A percentile compares a stretch with the other conserved stretches of the same genome.
Conservation (phyloP, 345 rosid species). For the Excoecaria agallocha region DNA sequence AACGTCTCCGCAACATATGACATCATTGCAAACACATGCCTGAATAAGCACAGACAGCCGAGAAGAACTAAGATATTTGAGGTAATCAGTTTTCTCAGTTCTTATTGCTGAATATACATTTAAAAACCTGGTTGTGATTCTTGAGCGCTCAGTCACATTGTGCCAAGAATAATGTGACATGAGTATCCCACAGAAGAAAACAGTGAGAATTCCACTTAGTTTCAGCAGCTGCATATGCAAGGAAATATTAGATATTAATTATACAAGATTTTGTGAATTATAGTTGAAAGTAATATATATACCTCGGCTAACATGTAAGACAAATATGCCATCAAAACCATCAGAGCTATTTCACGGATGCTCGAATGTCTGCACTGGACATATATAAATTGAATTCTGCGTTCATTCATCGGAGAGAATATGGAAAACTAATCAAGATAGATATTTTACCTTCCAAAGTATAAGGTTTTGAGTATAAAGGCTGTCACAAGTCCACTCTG, state of each 20-base stretch:
- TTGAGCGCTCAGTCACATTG: slow-evolving; percentile 54
- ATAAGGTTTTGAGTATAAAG: slow-evolving; percentile 53
- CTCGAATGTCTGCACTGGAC: slow-evolving; percentile 71
- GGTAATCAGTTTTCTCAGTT: background rate
- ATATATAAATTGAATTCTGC: background rate
- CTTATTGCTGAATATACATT: background rate
- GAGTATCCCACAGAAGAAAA: slow-evolving; percentile 81
- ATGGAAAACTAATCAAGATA: background rate
- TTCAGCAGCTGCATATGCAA: slow-evolving; percentile 56
- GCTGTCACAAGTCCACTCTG: slow-evolving; percentile 82
- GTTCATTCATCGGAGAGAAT: background rate
- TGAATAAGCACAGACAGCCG: slow-evolving; percentile 20
- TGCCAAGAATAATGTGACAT: slow-evolving; percentile 81
- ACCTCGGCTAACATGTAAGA: slow-evolving; percentile 92
- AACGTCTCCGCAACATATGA: slow-evolving; percentile 85
- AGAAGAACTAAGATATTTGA: background rate
- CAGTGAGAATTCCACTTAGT: slow-evolving; percentile 87
- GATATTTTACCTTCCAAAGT: slow-evolving; percentile 58
- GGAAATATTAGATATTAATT: background rate
- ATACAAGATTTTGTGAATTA: background rate
- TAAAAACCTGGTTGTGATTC: slow-evolving; percentile 69
- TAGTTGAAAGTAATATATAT: slow-evolving; percentile 7
- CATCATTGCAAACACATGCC: slow-evolving; percentile 86
- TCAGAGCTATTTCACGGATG: slow-evolving; percentile 62
- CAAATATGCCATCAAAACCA: slow-evolving; percentile 85